These are phyloP conservation scores for Rhodotorula toruloides DNA, from an alignment of 768 basidiomycete species.

Conservation along the genomic window DNA sequence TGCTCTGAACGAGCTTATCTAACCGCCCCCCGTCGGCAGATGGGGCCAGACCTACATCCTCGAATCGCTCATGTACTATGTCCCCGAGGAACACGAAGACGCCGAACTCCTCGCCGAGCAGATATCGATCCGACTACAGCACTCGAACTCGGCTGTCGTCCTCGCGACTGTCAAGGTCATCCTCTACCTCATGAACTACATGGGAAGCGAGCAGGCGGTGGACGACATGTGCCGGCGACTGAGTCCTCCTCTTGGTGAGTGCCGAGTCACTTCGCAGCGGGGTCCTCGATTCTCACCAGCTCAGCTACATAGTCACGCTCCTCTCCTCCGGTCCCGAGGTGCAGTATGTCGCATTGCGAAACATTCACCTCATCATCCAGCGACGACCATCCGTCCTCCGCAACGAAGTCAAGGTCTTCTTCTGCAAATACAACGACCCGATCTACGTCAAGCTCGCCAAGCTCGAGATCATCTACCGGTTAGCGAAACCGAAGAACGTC, in stretches of 20 bases:
- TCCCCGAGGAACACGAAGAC: constrained; percentile 80
- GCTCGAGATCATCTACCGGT: constrained; percentile 96
- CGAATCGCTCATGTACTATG: constrained; percentile 84
- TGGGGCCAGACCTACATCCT: constrained; percentile 99
- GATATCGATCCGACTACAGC: constrained; percentile 84
- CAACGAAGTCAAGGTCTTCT: constrained; percentile 98
- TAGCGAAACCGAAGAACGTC: constrained; percentile 90
- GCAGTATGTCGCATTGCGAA: constrained; percentile 93
- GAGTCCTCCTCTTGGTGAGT: constrained; percentile 86
- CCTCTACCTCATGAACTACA: constrained; percentile 97
- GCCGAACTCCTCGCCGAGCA: constrained; percentile 95
- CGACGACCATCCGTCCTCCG: constrained; percentile 82
- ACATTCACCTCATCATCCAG: constrained; percentile 95
- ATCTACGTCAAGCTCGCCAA: constrained; percentile 98
- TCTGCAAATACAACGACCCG: constrained; percentile 99
- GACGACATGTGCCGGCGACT: constrained; percentile 94
- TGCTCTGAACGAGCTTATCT: not conserved
- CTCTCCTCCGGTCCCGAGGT: constrained; percentile 97
- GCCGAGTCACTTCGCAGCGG: not conserved
- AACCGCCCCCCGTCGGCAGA: constrained; percentile 50
- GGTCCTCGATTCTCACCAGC: not conserved
- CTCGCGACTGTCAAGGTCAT: constrained; percentile 95
- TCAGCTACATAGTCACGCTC: constrained; percentile 63
- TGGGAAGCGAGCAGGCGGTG: constrained; percentile 78
- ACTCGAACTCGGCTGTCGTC: constrained; percentile 99